These are phyloP conservation scores for Cladosporium phlei DNA, from an alignment of 2,329 filamentous ascomycete species.

Conservation along the genomic window DNA sequence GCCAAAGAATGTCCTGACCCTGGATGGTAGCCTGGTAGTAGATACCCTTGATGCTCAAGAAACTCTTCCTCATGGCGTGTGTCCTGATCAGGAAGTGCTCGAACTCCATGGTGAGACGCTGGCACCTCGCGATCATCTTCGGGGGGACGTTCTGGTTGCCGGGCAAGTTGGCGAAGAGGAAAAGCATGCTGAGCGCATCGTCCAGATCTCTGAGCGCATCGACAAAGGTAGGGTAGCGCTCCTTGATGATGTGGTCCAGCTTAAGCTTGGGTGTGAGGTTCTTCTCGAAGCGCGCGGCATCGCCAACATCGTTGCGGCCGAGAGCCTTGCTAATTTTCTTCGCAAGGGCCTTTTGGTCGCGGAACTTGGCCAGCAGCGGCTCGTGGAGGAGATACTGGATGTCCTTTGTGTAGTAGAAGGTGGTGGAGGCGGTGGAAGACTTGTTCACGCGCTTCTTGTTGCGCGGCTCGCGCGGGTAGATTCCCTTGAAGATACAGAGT, in stretches of 20 bases:
- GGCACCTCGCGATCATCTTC: constrained; percentile 93
- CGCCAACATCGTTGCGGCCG: constrained; percentile 82
- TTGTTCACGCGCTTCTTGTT: constrained; percentile 97
- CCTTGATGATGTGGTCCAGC: constrained; percentile 93
- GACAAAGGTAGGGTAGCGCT: constrained; percentile 94
- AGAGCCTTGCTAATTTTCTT: constrained; percentile 96
- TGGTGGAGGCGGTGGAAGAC: constrained; percentile 82
- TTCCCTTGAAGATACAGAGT: constrained; percentile 98
- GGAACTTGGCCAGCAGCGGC: constrained; percentile 87
- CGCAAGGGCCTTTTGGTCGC: constrained; percentile 91
- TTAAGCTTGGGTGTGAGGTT: constrained; percentile 85
- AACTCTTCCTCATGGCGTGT: constrained; percentile 87
- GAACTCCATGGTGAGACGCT: constrained; percentile 89
- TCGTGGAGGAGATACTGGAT: constrained; percentile 98
- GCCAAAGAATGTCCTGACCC: constrained; percentile 93
- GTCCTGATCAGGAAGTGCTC: constrained; percentile 95
- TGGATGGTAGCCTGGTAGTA: constrained; percentile 98
- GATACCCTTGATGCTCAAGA: constrained; percentile 97
- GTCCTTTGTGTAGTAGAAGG: constrained; percentile 89
- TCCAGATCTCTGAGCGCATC: constrained; percentile 92
- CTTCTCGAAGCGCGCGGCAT: constrained; percentile 86
- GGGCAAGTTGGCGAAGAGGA: constrained; percentile 93
- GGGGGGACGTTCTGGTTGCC: constrained; percentile 83
- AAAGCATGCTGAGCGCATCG: constrained; percentile 93
- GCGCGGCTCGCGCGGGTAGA: constrained; percentile 94